phyloP scores from a whole-genome alignment of 352 stramenopile species.

The Nothophytophthora sp. region DNA sequence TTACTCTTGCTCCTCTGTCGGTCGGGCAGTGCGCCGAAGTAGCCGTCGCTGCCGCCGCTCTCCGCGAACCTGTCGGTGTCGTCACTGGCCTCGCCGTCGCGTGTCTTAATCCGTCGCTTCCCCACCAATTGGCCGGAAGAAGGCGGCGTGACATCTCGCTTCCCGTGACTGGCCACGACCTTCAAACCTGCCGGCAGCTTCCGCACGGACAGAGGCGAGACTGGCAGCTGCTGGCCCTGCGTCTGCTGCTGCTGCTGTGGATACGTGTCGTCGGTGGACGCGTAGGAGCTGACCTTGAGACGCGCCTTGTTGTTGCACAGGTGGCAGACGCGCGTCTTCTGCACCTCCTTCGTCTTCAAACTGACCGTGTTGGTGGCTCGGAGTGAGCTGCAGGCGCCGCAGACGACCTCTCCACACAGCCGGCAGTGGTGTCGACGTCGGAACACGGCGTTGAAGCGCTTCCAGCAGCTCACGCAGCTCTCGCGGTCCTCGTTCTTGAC shows the following conservation, averaged over 20 bases:
- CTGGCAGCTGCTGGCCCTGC: conserved; percentile 15
- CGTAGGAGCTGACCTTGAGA: conserved; percentile 30
- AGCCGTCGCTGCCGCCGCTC: conserved; percentile 17
- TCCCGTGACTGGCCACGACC: conserved; percentile 5
- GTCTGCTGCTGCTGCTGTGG: conserved; percentile 22
- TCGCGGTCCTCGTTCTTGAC: conserved; percentile 61
- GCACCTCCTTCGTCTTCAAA: conserved; percentile 31
- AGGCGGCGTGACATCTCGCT: conserved; percentile 12
- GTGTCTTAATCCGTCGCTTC: conserved; percentile 11
- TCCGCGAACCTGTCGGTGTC: conserved; percentile 25
- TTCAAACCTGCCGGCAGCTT: conserved; percentile 17
- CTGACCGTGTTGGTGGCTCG: conserved; percentile 38
- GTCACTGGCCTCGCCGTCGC: conserved; percentile 6
- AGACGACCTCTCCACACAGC: conserved; percentile 67
- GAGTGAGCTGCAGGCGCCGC: conserved; percentile 49
- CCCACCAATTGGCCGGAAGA: conserved; percentile 10
- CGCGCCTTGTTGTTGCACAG: conserved; percentile 60
- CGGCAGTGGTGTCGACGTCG: conserved; percentile 66
- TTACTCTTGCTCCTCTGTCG: conserved; percentile 34
- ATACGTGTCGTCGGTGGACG: conserved; percentile 27
- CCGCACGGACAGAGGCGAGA: conserved; percentile 8
- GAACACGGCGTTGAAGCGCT: conserved; percentile 59
- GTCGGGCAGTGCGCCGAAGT: conserved; percentile 25
- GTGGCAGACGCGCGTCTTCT: conserved; percentile 71
- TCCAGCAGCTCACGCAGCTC: conserved; percentile 66